Evolutionary conservation across 371 early-diverging fungal genomes (phyloP), one percentile per base, ranked within the genome.

Genomic region (Rhizopus microsporus): DNA sequence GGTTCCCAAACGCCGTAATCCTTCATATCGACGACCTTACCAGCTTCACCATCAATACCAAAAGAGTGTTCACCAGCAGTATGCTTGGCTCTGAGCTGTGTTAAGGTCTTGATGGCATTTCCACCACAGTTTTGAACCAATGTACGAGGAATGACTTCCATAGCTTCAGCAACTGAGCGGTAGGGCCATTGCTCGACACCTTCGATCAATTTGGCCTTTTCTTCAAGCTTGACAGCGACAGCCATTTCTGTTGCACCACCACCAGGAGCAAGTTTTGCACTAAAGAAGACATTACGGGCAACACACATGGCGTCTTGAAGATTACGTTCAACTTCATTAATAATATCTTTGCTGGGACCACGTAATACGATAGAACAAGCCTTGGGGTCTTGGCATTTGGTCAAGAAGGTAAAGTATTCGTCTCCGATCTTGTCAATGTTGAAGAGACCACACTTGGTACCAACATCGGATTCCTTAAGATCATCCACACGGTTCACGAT

Each of bases 181-280:
- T 96, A 99, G 17, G 98, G 99, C 93, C 93, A 96, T 78, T 95
- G 96, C 68, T 94, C 89, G 30, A 95, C 87, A 39, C 98, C 99
- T 62, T 87, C 88, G 58, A 98, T 73, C 13, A 87, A 73, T 77
- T 95, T 95, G 57, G 96, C 94, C 68, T 91, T 90, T 68, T 94
- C 92, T 57, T 88, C 88, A 40, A 99, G 80, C 59, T 85, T 81
- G 38, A 95, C 94, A 47, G 93, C 81, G 15, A 99, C 77, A n/a
- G 96, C 96, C 98, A 99, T 99, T 77, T 99, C 99, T 8, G 96
- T 95, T n/a, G 99, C 99, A 56, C 99, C 99, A 63, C 99, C 99
- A 47, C 99, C 99, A 13, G 99, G 99, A 33, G 93, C 88, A 44
- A 99, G 79, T 51, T 81, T 84, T 40, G 98, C 96, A 79, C 90